These are phyloP conservation scores for Aspergillus pseudoviridinutans DNA, from an alignment of 2,329 filamentous ascomycete genomes.

Conservation along the genomic window DNA sequence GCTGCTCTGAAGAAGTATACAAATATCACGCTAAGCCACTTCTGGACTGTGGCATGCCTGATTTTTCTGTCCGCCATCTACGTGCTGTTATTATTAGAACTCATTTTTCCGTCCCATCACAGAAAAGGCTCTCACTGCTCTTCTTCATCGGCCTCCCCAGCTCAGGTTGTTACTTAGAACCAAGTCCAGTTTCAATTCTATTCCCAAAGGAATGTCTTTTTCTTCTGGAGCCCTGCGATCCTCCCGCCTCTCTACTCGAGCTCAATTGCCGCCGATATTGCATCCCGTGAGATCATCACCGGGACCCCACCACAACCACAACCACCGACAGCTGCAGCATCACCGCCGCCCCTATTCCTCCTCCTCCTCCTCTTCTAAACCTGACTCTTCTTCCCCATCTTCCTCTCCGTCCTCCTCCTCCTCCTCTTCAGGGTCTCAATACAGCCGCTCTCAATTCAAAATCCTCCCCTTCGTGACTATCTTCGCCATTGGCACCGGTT, in stretches of 20 bases:
- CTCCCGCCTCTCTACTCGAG: not conserved
- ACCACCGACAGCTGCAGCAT: constrained; percentile 4
- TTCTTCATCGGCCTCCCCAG: not conserved
- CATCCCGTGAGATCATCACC: constrained; percentile 8
- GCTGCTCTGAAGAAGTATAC: not conserved
- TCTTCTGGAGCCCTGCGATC: not conserved
- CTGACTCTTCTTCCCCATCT: constrained; percentile 8
- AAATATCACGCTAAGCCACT: not conserved
- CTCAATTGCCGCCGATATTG: not conserved
- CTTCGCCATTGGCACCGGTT: constrained; percentile 45
- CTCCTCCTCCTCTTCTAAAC: constrained; percentile 2
- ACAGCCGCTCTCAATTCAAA: constrained; percentile 36
- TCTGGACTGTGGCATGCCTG: not conserved
- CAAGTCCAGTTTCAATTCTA: not conserved
- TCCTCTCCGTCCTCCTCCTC: constrained; percentile 9
- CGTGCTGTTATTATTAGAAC: not conserved
- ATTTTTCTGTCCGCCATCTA: not conserved
- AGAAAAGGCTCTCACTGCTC: not conserved
- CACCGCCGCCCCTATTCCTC: constrained; percentile 14
- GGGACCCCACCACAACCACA: constrained; percentile 12
- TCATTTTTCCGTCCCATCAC: not conserved
- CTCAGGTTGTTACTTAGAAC: not conserved
- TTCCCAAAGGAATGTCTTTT: not conserved
- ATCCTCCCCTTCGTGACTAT: constrained; percentile 43
- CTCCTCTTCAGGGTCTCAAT: constrained; percentile 18